Conservation (phyloP, 192 early-diverging fungal genomes). For the Coemansia pectinata region DNA sequence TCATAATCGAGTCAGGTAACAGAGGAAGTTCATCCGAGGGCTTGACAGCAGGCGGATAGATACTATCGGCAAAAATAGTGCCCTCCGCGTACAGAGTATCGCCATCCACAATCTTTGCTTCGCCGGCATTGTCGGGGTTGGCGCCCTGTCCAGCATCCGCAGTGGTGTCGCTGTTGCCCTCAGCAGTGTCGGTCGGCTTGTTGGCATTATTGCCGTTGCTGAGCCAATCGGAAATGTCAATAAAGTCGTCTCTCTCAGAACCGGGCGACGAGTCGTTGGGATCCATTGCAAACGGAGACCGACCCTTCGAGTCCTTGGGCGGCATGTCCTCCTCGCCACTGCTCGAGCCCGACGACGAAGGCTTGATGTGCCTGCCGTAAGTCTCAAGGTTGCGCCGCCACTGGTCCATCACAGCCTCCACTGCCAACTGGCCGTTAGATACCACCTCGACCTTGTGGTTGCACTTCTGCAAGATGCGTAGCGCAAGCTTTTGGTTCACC, state of each 20-base stretch:
- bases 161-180: not conserved
- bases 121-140: not conserved
- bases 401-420: slow-evolving; percentile 66
- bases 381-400: slow-evolving; percentile 43
- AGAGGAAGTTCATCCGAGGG: slow-evolving; percentile 37
- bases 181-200: not conserved
- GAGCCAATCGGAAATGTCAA: not conserved
- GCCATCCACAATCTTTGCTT: not conserved
- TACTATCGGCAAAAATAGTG: slow-evolving; percentile 48
- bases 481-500: slow-evolving; percentile 83
- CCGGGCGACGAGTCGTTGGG: slow-evolving; percentile 27
- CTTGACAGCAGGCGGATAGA: slow-evolving; percentile 49
- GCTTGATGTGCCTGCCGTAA: slow-evolving; percentile 29
- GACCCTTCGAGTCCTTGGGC: slow-evolving; percentile 1
- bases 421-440: slow-evolving; percentile 76
- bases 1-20: slow-evolving; percentile 33
- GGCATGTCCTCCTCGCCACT: slow-evolving; percentile 15
- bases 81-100: slow-evolving; percentile 34
- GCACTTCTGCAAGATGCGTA: slow-evolving; percentile 72
- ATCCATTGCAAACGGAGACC: slow-evolving; percentile 28
- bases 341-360: slow-evolving; percentile 7
- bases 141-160: not conserved
- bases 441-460: slow-evolving; percentile 77
- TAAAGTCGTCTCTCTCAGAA: slow-evolving; percentile 14
- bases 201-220: not conserved